Base-by-base conservation (phyloP, 2,329 filamentous ascomycete species). In the Ceratocystis colombiana region DNA sequence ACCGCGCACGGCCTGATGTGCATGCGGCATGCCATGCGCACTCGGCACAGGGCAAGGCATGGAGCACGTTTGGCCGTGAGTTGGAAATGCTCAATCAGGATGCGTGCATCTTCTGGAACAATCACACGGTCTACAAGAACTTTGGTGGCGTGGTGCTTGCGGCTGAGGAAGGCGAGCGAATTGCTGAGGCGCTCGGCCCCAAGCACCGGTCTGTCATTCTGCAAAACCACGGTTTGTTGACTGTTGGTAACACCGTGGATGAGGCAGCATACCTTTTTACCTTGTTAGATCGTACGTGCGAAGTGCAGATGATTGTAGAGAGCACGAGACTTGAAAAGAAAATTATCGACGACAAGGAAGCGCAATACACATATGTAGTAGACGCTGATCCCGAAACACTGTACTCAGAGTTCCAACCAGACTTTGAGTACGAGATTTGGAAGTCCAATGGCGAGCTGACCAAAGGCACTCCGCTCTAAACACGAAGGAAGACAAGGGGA, bases 211-310 rank as follows among this genome's bases (percentile, higher is more conserved):
- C 78, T 0, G 76, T 83, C 66, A 83, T 88, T 37, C 73, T 88
- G 33, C 76, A 82, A 62, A 88, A 88, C 69, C 85, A 88, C 71
- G 86, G 86, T 0, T 72, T 88, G 12, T 72, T 88, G 55, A 87
- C 84, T 0, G 83, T 84, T 0, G 85, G 86, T 0, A 72, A 72
- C 0, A 88, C 85, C 0, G 85, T 88, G 0, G 86, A 88, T 67
- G 85, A 88, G 73, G 85, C 86, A 0, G 83, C 83, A 0, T 88
- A 83, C 70, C 72, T 87, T 12, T 87, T 86, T 71, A 82, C 80
- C 10, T 55, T n/a, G 55, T 59, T 75, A 70, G 74, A 76, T 61
- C 69, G 73, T 65, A 72, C 71, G 1, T 76, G 74, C 50, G 71
- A 75, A 64, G 71, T 74, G 3, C 74, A 76, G 69, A 67, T 76